Base-by-base conservation (phyloP, 768 basidiomycete genomes). In the Hericium erinaceus region DNA sequence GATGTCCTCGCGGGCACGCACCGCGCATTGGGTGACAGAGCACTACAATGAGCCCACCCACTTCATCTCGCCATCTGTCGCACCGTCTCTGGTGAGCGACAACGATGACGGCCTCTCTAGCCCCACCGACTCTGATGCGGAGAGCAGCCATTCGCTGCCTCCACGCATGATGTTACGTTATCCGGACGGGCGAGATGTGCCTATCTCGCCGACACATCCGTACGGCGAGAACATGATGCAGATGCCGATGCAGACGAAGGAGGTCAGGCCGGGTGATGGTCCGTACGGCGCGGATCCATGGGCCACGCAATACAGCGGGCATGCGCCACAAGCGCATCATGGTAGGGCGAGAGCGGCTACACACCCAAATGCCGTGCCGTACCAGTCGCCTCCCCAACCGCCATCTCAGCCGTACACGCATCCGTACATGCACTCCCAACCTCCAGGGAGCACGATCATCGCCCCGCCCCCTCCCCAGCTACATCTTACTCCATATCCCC, bases 81-180 rank as follows among this genome's bases (percentile, higher is more conserved):
- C 82, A 4, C 84, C 82, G 4, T 75, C 65, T 22, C 56, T 63
- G 2, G 57, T 63, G 55, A 59, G 54, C 54, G 70, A 72, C 57
- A 63, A 67, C 0, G 70, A 72, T 57, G 70, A 72, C 57, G 66
- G 67, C 9, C 67, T 70, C 59, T 66, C 65, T 59, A 68, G 64
- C 53, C 68, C 67, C 11, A 64, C 68, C n/a, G 64, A 57, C 56
- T 77, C 77, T 4, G 77, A 78, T 64, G 69, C 68, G 0, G 73
- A 69, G 57, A 78, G 75, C 61, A 61, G 67, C 15, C 72, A 72
- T 58, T 79, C 78, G 0, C 64, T 81, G 11, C 88, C 88, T 1
- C 87, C 88, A 3, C 81, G 79, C 64, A 87, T 90, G 84, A 70
- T 89, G 58, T 70, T 89, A 64, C 80, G 80, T 56, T 90, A 83